phyloP scores from a whole-genome alignment of 257 asterid species.

The Verbascum thapsus region DNA sequence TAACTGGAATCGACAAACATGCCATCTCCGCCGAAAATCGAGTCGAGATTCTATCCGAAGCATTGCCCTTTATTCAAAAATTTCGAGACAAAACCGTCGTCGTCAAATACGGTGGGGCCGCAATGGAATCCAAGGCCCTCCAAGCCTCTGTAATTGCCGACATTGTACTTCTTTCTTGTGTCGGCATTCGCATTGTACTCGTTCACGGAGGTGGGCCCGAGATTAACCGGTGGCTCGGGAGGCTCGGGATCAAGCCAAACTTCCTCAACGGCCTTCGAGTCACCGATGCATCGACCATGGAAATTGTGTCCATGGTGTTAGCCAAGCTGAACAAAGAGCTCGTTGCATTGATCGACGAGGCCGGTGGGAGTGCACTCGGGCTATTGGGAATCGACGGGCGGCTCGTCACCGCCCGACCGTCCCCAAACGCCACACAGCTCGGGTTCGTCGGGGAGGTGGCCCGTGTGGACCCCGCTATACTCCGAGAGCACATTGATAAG shows the following conservation, averaged over 20 bases:
- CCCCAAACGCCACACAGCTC: slow-evolving; percentile 55
- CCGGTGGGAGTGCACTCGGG: slow-evolving; percentile 84
- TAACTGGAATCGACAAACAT: slow-evolving; percentile 35
- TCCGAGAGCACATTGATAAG: slow-evolving; percentile 61
- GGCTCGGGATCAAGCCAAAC: slow-evolving; percentile 61
- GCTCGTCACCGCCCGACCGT: slow-evolving; percentile 70
- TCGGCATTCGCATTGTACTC: slow-evolving; percentile 71
- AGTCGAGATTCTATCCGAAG: slow-evolving; percentile 75
- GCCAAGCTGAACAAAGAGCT: slow-evolving; percentile 77
- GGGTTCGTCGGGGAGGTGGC: slow-evolving; percentile 90
- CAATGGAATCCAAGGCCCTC: slow-evolving; percentile 78
- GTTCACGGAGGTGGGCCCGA: slow-evolving; percentile 90
- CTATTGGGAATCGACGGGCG: slow-evolving; percentile 76
- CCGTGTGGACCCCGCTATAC: slow-evolving; percentile 62
- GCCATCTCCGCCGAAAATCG: slow-evolving; percentile 57
- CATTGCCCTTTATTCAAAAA: slow-evolving; percentile 73
- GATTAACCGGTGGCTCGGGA: slow-evolving; percentile 76
- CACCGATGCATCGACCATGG: slow-evolving; percentile 81
- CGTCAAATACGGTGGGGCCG: slow-evolving; percentile 90
- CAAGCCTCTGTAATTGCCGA: slow-evolving; percentile 85
- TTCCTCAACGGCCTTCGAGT: slow-evolving; percentile 80
- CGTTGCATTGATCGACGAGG: slow-evolving; percentile 75
- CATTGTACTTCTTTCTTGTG: slow-evolving; percentile 80
- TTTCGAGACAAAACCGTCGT: slow-evolving; percentile 82
- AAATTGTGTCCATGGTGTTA: slow-evolving; percentile 80